These are phyloP conservation scores for Pisolithus marmoratus DNA, from an alignment of 768 basidiomycete genomes.

Conservation along the genomic window DNA sequence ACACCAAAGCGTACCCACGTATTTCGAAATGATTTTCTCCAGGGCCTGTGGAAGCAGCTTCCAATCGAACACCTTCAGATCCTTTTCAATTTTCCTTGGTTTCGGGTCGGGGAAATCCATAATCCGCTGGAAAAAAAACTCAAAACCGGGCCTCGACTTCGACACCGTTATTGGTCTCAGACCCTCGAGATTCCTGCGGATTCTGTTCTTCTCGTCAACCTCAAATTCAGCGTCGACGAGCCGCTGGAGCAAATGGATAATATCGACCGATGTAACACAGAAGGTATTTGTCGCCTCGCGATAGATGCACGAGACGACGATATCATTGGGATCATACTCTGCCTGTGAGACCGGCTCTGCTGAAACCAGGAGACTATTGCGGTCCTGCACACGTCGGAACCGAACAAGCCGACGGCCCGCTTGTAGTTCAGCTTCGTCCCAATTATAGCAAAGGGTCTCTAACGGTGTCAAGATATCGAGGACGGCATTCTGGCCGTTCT, in stretches of 20 bases:
- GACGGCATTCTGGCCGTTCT: conserved; percentile 46
- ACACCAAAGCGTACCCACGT: conserved; percentile 45
- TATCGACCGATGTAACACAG: conserved; percentile 93
- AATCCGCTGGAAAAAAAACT: conserved; percentile 90
- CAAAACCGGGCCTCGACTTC: conserved; percentile 74
- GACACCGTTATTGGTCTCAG: conserved; percentile 87
- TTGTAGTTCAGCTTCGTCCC: conserved; percentile 60
- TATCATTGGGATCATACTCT: conserved; percentile 67
- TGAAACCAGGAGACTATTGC: conserved; percentile 67
- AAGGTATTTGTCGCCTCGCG: conserved; percentile 70
- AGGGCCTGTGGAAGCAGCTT: conserved; percentile 61
- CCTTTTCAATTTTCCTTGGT: conserved; percentile 96
- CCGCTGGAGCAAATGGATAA: conserved; percentile 86
- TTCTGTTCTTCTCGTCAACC: conserved; percentile 96
- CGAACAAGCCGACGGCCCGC: conserved; percentile 80
- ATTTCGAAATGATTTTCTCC: conserved; percentile 80
- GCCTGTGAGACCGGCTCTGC: conserved; percentile 72
- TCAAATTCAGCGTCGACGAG: conserved; percentile 70
- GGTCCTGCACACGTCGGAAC: conserved; percentile 75
- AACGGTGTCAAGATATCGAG: conserved; percentile 60
- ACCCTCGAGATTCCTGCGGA: conserved; percentile 90
- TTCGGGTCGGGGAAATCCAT: conserved; percentile 95
- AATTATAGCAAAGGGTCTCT: conserved; percentile 47
- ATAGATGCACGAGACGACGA: conserved; percentile 93
- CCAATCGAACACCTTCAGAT: conserved; percentile 87